Evolutionary conservation across 768 basidiomycete species (phyloP).

Genomic region (Mycena chlorophos): DNA sequence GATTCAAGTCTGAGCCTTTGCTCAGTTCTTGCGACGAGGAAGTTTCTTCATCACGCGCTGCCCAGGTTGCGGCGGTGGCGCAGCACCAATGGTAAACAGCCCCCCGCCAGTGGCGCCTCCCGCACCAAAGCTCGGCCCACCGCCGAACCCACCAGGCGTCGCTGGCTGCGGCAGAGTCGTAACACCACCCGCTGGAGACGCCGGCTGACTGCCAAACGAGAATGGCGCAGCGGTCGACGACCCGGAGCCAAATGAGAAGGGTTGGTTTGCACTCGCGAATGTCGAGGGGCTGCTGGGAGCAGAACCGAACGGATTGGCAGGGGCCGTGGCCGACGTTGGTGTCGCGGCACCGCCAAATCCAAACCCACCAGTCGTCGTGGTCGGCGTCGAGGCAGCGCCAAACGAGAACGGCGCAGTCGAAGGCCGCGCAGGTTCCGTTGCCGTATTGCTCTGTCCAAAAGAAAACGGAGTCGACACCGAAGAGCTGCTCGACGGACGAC

Average conservation of each 20-base stretch:
- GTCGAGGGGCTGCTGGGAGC: conserved; percentile 61
- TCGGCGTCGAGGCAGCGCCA: conserved; percentile 38
- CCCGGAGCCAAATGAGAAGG: conserved; percentile 49
- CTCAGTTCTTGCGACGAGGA: conserved; percentile 48
- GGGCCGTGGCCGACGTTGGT: conserved; percentile 21
- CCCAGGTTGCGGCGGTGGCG: conserved; percentile 41
- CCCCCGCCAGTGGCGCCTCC: conserved; percentile 42
- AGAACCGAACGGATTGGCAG: conserved; percentile 47
- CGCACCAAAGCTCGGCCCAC: conserved; percentile 39
- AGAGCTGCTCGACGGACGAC: conserved; percentile 39
- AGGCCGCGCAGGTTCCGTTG: conserved; percentile 39
- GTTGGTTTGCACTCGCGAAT: conserved; percentile 52
- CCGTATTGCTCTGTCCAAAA: conserved; percentile 46
- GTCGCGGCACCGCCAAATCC: conserved; percentile 43
- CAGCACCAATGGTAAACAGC: conserved; percentile 63
- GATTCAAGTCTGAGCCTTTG: conserved; percentile 17
- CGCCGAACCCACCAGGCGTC: conserved; percentile 44
- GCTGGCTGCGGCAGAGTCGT: conserved; percentile 40
- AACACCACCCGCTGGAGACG: conserved; percentile 51
- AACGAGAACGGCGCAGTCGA: conserved; percentile 52
- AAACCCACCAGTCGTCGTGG: conserved; percentile 43
- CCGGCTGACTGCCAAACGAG: conserved; percentile 58
- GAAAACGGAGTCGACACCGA: conserved; percentile 41
- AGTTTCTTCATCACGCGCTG: conserved; percentile 51
- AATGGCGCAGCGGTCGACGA: conserved; percentile 41